Base-by-base conservation (phyloP, 257 asterid species). In the Solanum clarkiae region DNA sequence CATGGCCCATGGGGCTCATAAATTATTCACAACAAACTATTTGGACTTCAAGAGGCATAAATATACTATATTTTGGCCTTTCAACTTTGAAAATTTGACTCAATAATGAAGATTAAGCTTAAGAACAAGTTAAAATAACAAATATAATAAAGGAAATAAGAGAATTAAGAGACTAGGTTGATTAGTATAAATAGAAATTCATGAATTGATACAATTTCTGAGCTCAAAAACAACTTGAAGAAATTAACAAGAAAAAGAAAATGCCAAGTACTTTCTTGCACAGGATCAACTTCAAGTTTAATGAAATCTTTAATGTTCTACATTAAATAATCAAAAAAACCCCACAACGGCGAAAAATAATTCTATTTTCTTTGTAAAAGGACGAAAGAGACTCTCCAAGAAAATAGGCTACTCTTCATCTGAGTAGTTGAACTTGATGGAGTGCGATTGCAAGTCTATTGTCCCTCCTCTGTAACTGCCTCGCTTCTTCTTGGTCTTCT, bases 401-500 rank as follows among this genome's bases (percentile, higher is more conserved):
- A 40, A 71, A 42, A 42, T 71, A 44, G 32, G 80, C 36, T 82
- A 87, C 71, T 97, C 98, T 4, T 94, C 98, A 51, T 93, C 98
- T 12, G 96, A 90, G 84, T 97, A 90, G 57, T 91, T 94, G 92
- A 95, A 97, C 90, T 97, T 97, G 40, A 95, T 57, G 5, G 99
- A 97, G 89, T 94, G 99, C 4, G 98, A 93, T 7, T 93, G 90
- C 62, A 86, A 83, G 88, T 97, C 98, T 17, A 97, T 95, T 89
- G 56, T 91, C 70, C 99, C 98, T 77, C 99, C 99, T 85, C 98
- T 89, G 69, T 97, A 95, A 93, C 98, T 94, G 44, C 99, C 99
- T 0, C 99, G 98, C 93, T 95, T 97, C 91, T 97, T 97, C 93
- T 97, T 97, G 45, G 98, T 97, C 91, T 97, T 97, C 75, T 97